Base-by-base conservation (phyloP, 1,139 yeast species). In the Torulaspora pretoriensis region DNA sequence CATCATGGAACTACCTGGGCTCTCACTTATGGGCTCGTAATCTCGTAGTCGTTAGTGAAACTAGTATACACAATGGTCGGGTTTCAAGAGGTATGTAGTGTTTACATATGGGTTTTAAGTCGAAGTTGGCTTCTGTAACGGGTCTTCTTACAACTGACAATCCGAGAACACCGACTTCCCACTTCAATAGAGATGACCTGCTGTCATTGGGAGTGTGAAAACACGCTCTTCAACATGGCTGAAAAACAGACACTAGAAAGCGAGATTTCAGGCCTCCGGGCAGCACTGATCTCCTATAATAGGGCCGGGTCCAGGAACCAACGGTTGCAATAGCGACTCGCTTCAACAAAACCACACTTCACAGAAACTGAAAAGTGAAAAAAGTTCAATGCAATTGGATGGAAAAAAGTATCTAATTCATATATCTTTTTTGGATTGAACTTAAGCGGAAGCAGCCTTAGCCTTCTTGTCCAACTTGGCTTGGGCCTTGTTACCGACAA, bases 401-500 rank as follows among this genome's bases (percentile, higher is more conserved):
- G 38, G 27, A 49, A 43, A 43, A 43, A 34, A 30, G 24, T 38
- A 35, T 43, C 46, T 43, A 43, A 24, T 43, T 43, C 46, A 43
- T 39, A 43, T 35, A 43, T 37, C 67, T 68, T 57, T 27, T 23
- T 67, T 57, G 44, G 31, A 41, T 33, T 33, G 43, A 36, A 43
- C 44, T 43, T 43, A 43, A 38, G 46, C 42, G 49, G 75, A 70
- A 56, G 70, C 60, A 59, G 70, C 74, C 69, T 71, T 72, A 59
- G 69, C 72, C 68, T 72, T 75, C 78, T 78, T 78, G 61, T 69
- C 80, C 53, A 68, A 70, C 77, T 83, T 85, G 64, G 80, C 92
- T 65, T 77, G 78, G 65, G 97, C 87, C 80, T 90, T 90, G 64
- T 86, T 77, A 72, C 97, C 97, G 80, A 92, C 78, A 73, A 86